Evolutionary conservation across 345 rosid genomes (phyloP).

Genomic region (Excoecaria agallocha): DNA sequence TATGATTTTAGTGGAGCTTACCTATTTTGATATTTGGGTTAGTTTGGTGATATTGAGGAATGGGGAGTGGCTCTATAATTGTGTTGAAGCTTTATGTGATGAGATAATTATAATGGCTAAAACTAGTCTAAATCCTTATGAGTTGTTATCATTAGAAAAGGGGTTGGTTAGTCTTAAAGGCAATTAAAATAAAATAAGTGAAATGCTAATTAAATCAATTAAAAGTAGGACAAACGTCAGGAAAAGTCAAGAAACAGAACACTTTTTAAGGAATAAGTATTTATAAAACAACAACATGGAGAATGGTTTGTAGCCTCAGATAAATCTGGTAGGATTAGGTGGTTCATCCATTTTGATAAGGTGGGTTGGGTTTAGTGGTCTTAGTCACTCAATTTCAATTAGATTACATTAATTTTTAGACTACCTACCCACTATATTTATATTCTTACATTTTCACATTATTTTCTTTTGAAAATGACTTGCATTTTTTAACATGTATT

Average conservation of each 20-base stretch:
- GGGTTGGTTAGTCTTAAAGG: not conserved
- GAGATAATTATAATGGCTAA: not conserved
- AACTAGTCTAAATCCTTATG: not conserved
- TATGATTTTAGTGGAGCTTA: too few relatives aligned
- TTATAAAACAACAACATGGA: not conserved
- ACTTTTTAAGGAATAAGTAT: slow-evolving; percentile 10
- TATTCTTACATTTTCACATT: too few relatives aligned
- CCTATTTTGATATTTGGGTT: too few relatives aligned
- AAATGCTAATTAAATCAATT: slow-evolving; percentile 10
- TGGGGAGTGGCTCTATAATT: too few relatives aligned
- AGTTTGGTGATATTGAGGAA: too few relatives aligned
- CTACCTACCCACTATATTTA: not conserved
- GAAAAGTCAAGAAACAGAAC: slow-evolving; percentile 15
- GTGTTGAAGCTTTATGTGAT: not conserved
- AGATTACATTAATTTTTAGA: slow-evolving; percentile 6
- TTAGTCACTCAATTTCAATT: slow-evolving; percentile 20
- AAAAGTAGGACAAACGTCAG: too few relatives aligned
- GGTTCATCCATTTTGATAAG: too few relatives aligned
- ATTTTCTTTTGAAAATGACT: too few relatives aligned
- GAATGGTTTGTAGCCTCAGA: slow-evolving; percentile 26
- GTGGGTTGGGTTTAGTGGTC: slow-evolving; percentile 28
- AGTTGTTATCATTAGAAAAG: slow-evolving; percentile 8
- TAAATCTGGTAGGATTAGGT: slow-evolving; percentile 36
- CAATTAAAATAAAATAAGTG: slow-evolving; percentile 10
- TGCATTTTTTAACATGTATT: too few relatives aligned